Evolutionary conservation across 306 rosid genomes (phyloP), one percentile per base, ranked within the genome.

Genomic region (Sicyos edulis): DNA sequence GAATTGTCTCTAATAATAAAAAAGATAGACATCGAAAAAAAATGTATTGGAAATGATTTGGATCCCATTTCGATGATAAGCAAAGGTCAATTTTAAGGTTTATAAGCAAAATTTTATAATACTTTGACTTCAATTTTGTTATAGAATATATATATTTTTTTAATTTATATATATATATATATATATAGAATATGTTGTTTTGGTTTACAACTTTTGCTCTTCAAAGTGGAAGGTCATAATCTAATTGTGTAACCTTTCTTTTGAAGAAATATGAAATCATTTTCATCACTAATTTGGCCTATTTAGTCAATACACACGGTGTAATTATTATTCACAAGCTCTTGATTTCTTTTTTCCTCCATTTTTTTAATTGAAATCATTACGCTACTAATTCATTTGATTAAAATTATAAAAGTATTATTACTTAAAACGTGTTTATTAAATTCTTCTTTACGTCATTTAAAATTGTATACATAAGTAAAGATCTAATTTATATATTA

Each of bases 171-270:
- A n/a, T n/a, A n/a, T n/a, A n/a, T n/a, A n/a, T n/a, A n/a, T n/a
- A n/a, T n/a, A n/a, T 24, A 21, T 14, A 47, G 13, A 3, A 24
- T 49, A 47, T 67, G 6, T 49, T 67, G 20, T 67, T 21, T 67
- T 45, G 72, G 34, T 45, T 67, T 47, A 67, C 54, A 21, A 45
- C 52, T 67, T 47, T 45, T 12, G 10, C 14, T 8, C 10, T 32
- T 14, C 19, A 67, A 45, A 67, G 71, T 67, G 72, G 72, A 67
- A 14, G 72, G 72, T 67, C 72, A 47, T 49, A 13, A 49, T 67
- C 56, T 54, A 45, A 67, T 67, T 67, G 7, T 47, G 8, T 24
- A 64, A 11, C n/a, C 53, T 64, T 64, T 10, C 10, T 0, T 64
- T 42, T 19, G n/a, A 65, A 65, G 54, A 65, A 65, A 64, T 19